These are phyloP conservation scores for Colletotrichum sp. DNA, from an alignment of 2,329 filamentous ascomycete species.

Conservation along the genomic window DNA sequence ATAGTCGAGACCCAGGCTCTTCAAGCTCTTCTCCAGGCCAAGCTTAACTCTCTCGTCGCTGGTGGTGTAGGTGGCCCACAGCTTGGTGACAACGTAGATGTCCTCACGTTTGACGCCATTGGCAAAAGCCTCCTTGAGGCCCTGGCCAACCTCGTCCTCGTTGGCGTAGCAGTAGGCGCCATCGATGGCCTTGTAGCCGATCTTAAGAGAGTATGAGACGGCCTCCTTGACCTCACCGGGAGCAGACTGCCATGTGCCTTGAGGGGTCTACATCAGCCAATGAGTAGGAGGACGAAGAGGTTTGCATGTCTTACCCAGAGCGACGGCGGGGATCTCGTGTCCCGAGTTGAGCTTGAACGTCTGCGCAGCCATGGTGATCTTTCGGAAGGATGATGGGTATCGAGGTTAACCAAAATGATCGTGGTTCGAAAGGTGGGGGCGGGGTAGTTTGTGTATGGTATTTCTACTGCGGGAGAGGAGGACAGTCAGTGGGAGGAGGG, in stretches of 20 bases:
- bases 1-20: constrained; percentile 77
- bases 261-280: not conserved
- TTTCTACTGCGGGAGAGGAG: not conserved
- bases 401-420: not conserved
- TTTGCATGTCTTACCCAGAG: constrained; percentile 55
- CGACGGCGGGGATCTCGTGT: constrained; percentile 66
- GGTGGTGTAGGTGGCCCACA: constrained; percentile 82
- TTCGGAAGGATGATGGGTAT: not conserved
- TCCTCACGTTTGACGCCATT: constrained; percentile 77
- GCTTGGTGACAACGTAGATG: constrained; percentile 84
- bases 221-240: constrained; percentile 63
- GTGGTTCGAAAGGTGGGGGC: constrained; percentile 1
- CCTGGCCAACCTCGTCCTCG: constrained; percentile 82
- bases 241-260: constrained; percentile 69
- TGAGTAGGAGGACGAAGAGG: not conserved
- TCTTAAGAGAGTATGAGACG: constrained; percentile 62
- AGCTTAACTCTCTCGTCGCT: constrained; percentile 60
- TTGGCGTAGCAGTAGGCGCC: constrained; percentile 80
- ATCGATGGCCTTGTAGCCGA: constrained; percentile 68
- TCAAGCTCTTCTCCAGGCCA: constrained; percentile 74
- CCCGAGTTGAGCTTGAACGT: constrained; percentile 70
- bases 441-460: not conserved
- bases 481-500: not conserved
- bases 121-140: constrained; percentile 74
- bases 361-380: constrained; percentile 52